Evolutionary conservation across 176 grass and related monocot species (phyloP).

Genomic region (Aegilops bicornis): DNA sequence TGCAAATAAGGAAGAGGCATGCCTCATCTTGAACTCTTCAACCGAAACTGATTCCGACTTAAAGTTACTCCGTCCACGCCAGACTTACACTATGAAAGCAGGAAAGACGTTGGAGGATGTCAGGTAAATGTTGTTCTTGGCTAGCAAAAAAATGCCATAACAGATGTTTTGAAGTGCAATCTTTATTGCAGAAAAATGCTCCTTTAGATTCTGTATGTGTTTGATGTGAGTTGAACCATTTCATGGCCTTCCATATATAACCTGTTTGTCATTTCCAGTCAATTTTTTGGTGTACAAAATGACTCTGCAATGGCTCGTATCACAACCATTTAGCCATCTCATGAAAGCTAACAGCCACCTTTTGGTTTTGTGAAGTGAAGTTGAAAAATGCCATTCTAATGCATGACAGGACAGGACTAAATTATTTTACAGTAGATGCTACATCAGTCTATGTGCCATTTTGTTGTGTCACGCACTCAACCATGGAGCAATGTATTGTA

Average conservation of each 20-base stretch:
- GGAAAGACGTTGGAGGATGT: constrained; percentile 65
- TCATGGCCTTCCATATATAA: neutral
- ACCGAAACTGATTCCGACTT: constrained; percentile 63
- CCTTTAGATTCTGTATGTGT: neutral
- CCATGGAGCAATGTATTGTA: neutral
- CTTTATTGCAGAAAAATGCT: neutral
- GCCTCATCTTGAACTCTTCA: constrained; percentile 33
- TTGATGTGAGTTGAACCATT: neutral
- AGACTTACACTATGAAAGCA: constrained; percentile 89
- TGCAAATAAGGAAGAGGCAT: constrained; percentile 37
- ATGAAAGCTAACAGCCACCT: neutral
- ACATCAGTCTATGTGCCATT: neutral
- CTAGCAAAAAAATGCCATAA: neutral
- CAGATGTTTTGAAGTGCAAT: neutral
- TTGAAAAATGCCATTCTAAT: neutral
- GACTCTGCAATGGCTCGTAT: neutral
- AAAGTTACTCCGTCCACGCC: constrained; percentile 59
- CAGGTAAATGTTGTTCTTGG: constrained; percentile 46
- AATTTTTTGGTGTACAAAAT: neutral
- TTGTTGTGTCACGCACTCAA: neutral
- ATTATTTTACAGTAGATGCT: neutral
- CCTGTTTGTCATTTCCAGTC: neutral
- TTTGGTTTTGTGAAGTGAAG: neutral
- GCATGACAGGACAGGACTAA: neutral
- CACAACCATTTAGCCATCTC: no score